phyloP scores from a whole-genome alignment of 805 yeast species.

The Hagleromyces aurorensis region DNA sequence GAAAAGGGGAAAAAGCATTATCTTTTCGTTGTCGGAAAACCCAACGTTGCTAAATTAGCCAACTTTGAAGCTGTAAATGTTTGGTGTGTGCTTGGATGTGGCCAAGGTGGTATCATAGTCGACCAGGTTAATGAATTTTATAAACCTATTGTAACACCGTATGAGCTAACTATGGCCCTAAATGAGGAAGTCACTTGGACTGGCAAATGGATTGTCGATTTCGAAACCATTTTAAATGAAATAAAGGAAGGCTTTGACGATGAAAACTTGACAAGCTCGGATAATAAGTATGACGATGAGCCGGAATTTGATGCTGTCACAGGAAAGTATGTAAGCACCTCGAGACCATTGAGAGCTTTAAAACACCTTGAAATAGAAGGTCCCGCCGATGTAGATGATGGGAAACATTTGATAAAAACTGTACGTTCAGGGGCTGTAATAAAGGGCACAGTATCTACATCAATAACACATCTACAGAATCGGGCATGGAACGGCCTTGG shows the following conservation, averaged over 20 bases:
- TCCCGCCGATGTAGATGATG: constrained; percentile 23
- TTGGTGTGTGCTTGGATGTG: constrained; percentile 94
- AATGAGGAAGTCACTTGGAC: constrained; percentile 77
- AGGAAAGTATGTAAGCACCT: constrained; percentile 59
- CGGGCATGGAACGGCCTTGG: constrained; percentile 89
- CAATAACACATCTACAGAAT: constrained; percentile 66
- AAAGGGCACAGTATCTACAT: constrained; percentile 77
- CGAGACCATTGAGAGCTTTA: constrained; percentile 66
- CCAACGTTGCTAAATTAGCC: constrained; percentile 93
- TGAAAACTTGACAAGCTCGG: constrained; percentile 8
- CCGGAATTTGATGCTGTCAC: constrained; percentile 89
- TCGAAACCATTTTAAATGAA: constrained; percentile 43
- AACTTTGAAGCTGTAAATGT: constrained; percentile 90
- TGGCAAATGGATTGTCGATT: constrained; percentile 87
- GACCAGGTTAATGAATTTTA: constrained; percentile 74
- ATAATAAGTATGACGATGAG: constrained; percentile 40
- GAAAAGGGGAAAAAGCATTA: constrained; percentile 86
- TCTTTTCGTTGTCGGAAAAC: constrained; percentile 93
- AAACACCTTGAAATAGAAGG: constrained; percentile 57
- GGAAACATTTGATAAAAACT: constrained; percentile 40
- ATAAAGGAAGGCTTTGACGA: constrained; percentile 29
- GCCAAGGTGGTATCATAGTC: constrained; percentile 83
- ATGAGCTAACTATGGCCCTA: constrained; percentile 77
- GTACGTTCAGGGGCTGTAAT: constrained; percentile 55
- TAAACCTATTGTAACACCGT: constrained; percentile 91